phyloP scores from a whole-genome alignment of 2,329 filamentous ascomycete species.

The Hymenoscyphus albidus region DNA sequence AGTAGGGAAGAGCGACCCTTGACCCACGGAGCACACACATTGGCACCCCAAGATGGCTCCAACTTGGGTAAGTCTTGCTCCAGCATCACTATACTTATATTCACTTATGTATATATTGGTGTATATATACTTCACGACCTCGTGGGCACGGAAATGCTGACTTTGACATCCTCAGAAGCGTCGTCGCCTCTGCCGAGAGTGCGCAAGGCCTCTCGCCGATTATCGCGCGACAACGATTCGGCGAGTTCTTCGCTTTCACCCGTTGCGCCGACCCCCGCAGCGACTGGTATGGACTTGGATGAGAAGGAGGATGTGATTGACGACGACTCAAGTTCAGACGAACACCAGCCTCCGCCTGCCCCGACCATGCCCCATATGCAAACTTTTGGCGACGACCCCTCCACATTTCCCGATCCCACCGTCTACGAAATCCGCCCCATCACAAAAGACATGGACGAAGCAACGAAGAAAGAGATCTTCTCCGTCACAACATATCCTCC shows the following conservation, averaged over 20 bases:
- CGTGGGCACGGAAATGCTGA: slow-evolving; percentile 5
- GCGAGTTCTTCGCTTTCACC: slow-evolving; percentile 59
- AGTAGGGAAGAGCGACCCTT: slow-evolving; percentile 57
- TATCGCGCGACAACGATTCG: slow-evolving; percentile 43
- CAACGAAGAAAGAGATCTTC: slow-evolving; percentile 84
- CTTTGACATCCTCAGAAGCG: slow-evolving; percentile 16
- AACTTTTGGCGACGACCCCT: slow-evolving; percentile 88
- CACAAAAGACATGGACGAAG: slow-evolving; percentile 70
- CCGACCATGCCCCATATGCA: slow-evolving; percentile 64
- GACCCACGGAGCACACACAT: slow-evolving; percentile 58
- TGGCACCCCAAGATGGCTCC: slow-evolving; percentile 62
- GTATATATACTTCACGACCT: not conserved
- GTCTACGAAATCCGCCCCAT: slow-evolving; percentile 86
- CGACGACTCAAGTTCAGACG: slow-evolving; percentile 49
- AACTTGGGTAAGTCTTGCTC: slow-evolving; percentile 47
- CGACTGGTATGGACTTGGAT: slow-evolving; percentile 53
- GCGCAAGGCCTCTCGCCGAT: slow-evolving; percentile 21
- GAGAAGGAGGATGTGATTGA: slow-evolving; percentile 46
- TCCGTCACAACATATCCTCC: slow-evolving; percentile 81
- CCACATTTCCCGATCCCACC: slow-evolving; percentile 86
- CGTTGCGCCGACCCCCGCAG: slow-evolving; percentile 42
- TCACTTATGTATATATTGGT: too few relatives aligned
- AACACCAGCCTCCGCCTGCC: slow-evolving; percentile 56
- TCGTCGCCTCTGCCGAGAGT: slow-evolving; percentile 24
- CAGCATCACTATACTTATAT: not conserved